A percentile compares a stretch with the other conserved stretches of the same genome.
These are phyloP conservation scores for Pseudomonodictys pantanalensis DNA, from an alignment of 495 filamentous ascomycete genomes.

Conservation along the genomic window DNA sequence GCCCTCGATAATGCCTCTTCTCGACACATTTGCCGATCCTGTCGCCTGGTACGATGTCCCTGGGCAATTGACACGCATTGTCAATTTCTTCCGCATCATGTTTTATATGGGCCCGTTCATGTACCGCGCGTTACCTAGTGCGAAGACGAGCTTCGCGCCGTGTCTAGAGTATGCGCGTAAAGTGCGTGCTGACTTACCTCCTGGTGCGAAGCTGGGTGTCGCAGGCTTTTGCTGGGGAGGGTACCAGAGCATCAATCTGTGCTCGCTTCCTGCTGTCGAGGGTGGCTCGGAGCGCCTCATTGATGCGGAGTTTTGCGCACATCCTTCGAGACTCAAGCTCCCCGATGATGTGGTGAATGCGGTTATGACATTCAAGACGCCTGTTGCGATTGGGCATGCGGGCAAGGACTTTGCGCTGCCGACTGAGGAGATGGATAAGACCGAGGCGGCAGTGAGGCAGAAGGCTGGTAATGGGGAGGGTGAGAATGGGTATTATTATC, in stretches of 20 bases:
- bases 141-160: not conserved
- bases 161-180: slow-evolving; percentile 21
- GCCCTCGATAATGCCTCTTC: slow-evolving; percentile 8
- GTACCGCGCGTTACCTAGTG: slow-evolving; percentile 3
- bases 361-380: slow-evolving; percentile 21
- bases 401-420: slow-evolving; percentile 17
- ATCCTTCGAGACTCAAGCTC: slow-evolving; percentile 21
- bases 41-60: slow-evolving; percentile 7
- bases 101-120: slow-evolving; percentile 18
- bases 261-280: slow-evolving; percentile 18
- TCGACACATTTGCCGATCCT: slow-evolving; percentile 16
- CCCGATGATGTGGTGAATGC: slow-evolving; percentile 27
- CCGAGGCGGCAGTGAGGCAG: slow-evolving; percentile 20
- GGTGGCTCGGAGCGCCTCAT: slow-evolving; percentile 18
- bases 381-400: slow-evolving; percentile 20
- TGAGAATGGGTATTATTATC: slow-evolving; percentile 14
- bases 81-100: not conserved
- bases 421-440: slow-evolving; percentile 16
- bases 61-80: slow-evolving; percentile 10
- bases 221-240: slow-evolving; percentile 33
- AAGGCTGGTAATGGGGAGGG: slow-evolving; percentile 12
- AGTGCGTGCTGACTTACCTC: slow-evolving; percentile 24
- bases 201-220: slow-evolving; percentile 26
- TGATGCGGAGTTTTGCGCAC: slow-evolving; percentile 28
- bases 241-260: slow-evolving; percentile 19